Evolutionary conservation across 164 flowering plant genomes (phyloP).

Genomic region (Berberis thunbergii): DNA sequence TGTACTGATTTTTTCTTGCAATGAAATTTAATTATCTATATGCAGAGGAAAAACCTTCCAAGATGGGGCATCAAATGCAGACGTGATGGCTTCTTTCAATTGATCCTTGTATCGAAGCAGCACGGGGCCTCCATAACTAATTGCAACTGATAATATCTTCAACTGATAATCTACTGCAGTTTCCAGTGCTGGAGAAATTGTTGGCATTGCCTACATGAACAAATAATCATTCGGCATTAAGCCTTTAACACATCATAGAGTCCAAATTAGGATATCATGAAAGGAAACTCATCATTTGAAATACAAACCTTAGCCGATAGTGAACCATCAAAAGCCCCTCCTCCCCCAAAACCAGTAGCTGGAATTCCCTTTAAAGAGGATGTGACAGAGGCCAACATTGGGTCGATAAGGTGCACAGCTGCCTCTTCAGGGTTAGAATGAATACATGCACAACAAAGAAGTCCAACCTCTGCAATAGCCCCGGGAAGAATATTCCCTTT

Average conservation of each 20-base stretch:
- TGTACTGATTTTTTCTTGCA: too few relatives aligned
- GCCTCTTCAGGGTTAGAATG: slow-evolving; percentile 88
- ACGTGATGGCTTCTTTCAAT: slow-evolving; percentile 60
- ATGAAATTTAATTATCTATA: too few relatives aligned
- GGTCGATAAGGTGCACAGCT: slow-evolving; percentile 65
- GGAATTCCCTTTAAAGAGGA: slow-evolving; percentile 80
- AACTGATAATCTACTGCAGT: slow-evolving; percentile 79
- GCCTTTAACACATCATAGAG: background rate
- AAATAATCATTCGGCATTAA: background rate
- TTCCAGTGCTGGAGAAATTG: slow-evolving; percentile 93
- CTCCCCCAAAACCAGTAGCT: slow-evolving; percentile 72
- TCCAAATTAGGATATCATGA: slow-evolving; percentile 4
- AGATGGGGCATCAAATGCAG: slow-evolving; percentile 86
- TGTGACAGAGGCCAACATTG: slow-evolving; percentile 55
- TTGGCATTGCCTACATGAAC: slow-evolving; percentile 45
- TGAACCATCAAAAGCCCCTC: slow-evolving; percentile 30
- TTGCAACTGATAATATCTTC: slow-evolving; percentile 78
- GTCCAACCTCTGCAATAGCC: slow-evolving; percentile 92
- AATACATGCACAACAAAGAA: slow-evolving; percentile 96
- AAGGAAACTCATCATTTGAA: background rate
- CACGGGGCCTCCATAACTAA: slow-evolving; percentile 81
- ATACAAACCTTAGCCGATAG: slow-evolving; percentile 49
- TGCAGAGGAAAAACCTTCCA: slow-evolving; percentile 65
- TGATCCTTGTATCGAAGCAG: slow-evolving; percentile 63
- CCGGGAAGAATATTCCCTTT: slow-evolving; percentile 93